Evolutionary conservation across 2,329 filamentous ascomycete genomes (phyloP).

Genomic region (Verticillium isaacii): DNA sequence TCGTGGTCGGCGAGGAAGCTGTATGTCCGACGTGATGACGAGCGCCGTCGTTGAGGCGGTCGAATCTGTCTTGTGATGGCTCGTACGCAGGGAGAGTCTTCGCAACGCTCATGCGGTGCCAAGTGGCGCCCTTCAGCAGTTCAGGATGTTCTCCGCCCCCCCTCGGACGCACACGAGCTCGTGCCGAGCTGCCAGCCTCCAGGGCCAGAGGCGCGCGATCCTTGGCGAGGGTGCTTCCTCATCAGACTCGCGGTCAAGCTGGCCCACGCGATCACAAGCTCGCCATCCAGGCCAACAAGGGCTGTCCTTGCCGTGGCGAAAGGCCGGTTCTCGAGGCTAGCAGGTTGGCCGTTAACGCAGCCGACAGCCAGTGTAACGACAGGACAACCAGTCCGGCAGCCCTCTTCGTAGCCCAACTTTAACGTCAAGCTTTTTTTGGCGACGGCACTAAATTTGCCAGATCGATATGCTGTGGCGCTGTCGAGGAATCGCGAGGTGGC

Average conservation of each 20-base stretch:
- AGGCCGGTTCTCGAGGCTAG: neutral
- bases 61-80: neutral
- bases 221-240: neutral
- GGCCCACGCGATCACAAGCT: neutral
- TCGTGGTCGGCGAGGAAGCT: neutral
- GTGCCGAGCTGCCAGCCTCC: neutral
- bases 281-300: neutral
- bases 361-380: neutral
- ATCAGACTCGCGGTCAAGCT: neutral
- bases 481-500: constrained; percentile 4
- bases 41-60: neutral
- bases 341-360: neutral
- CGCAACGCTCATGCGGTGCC: neutral
- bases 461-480: neutral
- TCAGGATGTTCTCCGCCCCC: neutral
- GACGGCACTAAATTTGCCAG: neutral
- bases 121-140: neutral
- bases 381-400: neutral
- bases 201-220: neutral
- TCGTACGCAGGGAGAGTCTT: neutral
- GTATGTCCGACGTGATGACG: neutral
- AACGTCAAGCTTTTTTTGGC: neutral
- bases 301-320: neutral
- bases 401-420: neutral
- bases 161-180: neutral